A percentile compares a stretch with the other conserved stretches of the same genome.
Evolutionary conservation across 352 stramenopile genomes (phyloP).

Genomic region (Phytophthora citrophthora): DNA sequence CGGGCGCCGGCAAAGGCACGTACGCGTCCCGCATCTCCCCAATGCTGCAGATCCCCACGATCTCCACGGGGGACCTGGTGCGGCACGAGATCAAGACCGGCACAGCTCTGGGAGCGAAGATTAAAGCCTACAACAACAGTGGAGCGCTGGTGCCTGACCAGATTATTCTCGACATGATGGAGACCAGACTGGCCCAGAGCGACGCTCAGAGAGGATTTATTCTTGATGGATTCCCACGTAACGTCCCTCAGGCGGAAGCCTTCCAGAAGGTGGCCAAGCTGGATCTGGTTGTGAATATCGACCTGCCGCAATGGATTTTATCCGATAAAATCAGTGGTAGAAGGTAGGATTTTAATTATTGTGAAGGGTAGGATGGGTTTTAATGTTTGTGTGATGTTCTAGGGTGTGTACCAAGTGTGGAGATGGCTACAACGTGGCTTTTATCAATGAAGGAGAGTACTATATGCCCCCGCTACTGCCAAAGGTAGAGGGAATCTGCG

Average conservation of each 20-base stretch:
- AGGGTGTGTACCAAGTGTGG: conserved; percentile 88
- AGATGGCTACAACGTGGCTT: conserved; percentile 88
- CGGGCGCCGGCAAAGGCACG: conserved; percentile 91
- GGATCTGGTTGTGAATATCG: conserved; percentile 90
- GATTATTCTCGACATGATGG: conserved; percentile 91
- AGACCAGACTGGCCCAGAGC: conserved; percentile 69
- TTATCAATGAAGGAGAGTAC: conserved; percentile 88
- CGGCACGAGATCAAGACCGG: conserved; percentile 88
- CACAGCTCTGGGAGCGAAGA: conserved; percentile 71
- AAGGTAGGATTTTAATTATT: conserved; percentile 27
- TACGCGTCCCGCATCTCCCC: conserved; percentile 89
- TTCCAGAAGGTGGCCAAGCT: conserved; percentile 81
- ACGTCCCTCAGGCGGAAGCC: conserved; percentile 85
- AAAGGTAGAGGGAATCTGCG: conserved; percentile 82
- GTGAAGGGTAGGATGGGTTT: conserved; percentile 45
- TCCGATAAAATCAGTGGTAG: conserved; percentile 90
- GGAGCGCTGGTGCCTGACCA: conserved; percentile 87
- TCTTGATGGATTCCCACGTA: conserved; percentile 90
- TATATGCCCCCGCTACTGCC: conserved; percentile 91
- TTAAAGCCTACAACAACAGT: conserved; percentile 88
- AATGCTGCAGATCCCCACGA: conserved; percentile 87
- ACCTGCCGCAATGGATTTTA: conserved; percentile 89
- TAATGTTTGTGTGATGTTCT: background rate
- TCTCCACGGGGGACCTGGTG: conserved; percentile 91
- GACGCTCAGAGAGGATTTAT: conserved; percentile 87